Base-by-base conservation (phyloP, 2,329 filamentous ascomycete species). In the Clonostachys solani region DNA sequence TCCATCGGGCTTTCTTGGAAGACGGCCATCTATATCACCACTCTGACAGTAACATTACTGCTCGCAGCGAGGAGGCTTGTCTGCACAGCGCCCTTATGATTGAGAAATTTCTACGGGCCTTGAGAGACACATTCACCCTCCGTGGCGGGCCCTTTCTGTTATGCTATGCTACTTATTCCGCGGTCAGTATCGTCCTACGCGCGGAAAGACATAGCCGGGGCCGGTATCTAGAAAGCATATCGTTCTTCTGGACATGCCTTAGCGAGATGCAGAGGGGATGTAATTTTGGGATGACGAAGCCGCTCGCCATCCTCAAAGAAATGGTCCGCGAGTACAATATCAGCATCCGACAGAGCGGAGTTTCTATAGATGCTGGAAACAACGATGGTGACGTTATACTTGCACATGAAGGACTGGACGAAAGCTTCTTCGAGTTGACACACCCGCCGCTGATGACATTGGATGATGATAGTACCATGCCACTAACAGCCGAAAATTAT, bases 1-100 rank as follows among this genome's bases (percentile, higher is more conserved):
- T 74, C 9, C 68, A 74, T 47, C 66, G 70, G 2, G 68, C 71
- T 2, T 73, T 74, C 50, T 60, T 72, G 1, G 62, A 62, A 29
- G 56, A 61, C 16, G 60, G 60, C 33, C 59, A 62, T 33, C 57
- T 62, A 5, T 49, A 55, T n/a, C 53, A 52, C 18, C 57, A 62
- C 23, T 56, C 59, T 5, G 55, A 61, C 42, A 56, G 56, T 37
- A 40, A 33, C 13, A 49, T 52, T 16, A 60, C 58, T 43, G 51
- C 54, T 12, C 49, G 49, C 2, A 54, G 57, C 12, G 59, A 61
- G 45, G 59, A 61, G n/a, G 57, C 55, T 7, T 61, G 55, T 23
- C 62, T 57, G 41, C 56, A 50, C 58, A 68, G 56, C 54, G 62
- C 53, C 37, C 49, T 51, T 50, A 67, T 52, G 63, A 67, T 69